Conservation (phyloP, 768 basidiomycete species). For the Melanogaster broomeanus region DNA sequence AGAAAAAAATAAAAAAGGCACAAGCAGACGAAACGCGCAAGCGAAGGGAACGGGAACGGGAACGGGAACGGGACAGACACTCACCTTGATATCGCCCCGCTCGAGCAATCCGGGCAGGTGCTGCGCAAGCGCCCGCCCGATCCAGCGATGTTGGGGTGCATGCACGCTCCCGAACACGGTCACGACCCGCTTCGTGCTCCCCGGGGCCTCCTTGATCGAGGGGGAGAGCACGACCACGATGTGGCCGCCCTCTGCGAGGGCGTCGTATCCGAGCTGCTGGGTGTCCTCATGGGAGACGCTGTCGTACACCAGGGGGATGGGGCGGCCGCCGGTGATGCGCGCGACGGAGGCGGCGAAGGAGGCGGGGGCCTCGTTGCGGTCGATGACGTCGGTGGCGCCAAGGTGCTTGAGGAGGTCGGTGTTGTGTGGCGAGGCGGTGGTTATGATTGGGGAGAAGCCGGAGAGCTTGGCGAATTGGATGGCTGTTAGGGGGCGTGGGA, state of each 20-base stretch:
- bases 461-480: conserved; percentile 32
- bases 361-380: conserved; percentile 24
- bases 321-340: not conserved
- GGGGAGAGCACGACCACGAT: conserved; percentile 9
- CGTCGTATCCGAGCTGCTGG: conserved; percentile 28
- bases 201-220: conserved; percentile 10
- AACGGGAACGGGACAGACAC: no score
- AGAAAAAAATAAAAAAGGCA: no score
- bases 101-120: conserved; percentile 11
- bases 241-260: conserved; percentile 27
- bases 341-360: conserved; percentile 5
- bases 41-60: no score
- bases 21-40: no score
- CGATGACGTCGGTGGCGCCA: conserved; percentile 37
- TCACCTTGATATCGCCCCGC: conserved; percentile 6
- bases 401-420: conserved; percentile 32
- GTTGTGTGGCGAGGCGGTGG: conserved; percentile 40
- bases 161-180: conserved; percentile 10
- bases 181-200: conserved; percentile 19
- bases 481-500: conserved; percentile 4
- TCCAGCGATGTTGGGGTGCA: conserved; percentile 7
- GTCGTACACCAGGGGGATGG: conserved; percentile 15
- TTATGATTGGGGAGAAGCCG: conserved; percentile 33
- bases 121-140: conserved; percentile 13
- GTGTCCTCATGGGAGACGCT: conserved; percentile 29